phyloP scores from a whole-genome alignment of 345 rosid genomes.

The Acer saccharum region DNA sequence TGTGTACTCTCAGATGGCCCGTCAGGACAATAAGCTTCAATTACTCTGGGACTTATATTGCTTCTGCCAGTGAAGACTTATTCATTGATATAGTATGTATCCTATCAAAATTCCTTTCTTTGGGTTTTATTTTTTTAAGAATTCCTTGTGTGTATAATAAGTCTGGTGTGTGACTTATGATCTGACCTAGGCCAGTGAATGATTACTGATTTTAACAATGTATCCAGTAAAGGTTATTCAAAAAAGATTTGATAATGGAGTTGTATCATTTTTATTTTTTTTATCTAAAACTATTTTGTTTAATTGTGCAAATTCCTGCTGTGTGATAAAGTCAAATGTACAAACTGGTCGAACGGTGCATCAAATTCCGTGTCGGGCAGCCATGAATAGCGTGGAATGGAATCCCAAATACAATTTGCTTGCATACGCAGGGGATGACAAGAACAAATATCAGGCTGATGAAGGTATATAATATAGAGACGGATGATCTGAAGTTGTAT shows the following conservation, averaged over 20 bases:
- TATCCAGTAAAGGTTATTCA: background rate
- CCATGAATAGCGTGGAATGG: conserved; percentile 99
- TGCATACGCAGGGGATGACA: conserved; percentile 98
- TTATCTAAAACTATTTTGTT: background rate
- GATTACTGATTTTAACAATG: background rate
- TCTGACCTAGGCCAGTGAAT: background rate
- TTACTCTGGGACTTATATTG: conserved; percentile 76
- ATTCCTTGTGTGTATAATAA: background rate
- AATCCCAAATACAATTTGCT: conserved; percentile 90
- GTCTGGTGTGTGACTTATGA: background rate
- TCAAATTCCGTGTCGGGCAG: conserved; percentile 95
- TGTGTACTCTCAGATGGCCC: conserved; percentile 67
- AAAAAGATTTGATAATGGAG: too few species aligned
- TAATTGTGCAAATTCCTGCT: background rate
- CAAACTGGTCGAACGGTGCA: conserved; percentile 82
- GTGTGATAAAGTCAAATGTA: conserved; percentile 74
- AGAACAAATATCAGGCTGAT: conserved; percentile 86
- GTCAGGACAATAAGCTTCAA: conserved; percentile 95
- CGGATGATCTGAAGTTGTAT: background rate
- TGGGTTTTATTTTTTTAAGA: background rate
- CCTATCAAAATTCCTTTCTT: background rate
- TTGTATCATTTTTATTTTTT: background rate
- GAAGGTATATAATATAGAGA: conserved; percentile 56
- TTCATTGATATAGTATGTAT: conserved; percentile 82
- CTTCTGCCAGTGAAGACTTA: conserved; percentile 95